phyloP scores from a whole-genome alignment of 768 basidiomycete species.

The Mycena amicta region DNA sequence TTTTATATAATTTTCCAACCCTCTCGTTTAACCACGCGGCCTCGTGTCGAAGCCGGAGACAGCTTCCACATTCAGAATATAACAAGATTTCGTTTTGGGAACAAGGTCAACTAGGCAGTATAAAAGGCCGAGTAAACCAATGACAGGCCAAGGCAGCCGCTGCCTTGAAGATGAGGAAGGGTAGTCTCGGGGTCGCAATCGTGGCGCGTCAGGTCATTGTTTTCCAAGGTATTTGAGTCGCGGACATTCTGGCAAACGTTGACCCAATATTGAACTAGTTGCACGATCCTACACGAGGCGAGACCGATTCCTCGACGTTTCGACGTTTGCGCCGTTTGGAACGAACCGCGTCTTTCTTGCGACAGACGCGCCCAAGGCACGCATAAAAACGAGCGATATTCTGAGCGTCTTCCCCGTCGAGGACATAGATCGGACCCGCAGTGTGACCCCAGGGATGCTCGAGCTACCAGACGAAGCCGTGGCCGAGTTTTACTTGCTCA shows the following conservation, averaged over 20 bases:
- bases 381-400: constrained; percentile 61
- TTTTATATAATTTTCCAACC: background rate
- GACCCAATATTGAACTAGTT: constrained; percentile 38
- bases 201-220: constrained; percentile 70
- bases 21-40: background rate
- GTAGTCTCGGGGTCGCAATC: constrained; percentile 67
- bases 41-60: background rate
- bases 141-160: background rate
- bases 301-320: constrained; percentile 67
- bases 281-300: constrained; percentile 54
- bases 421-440: constrained; percentile 35
- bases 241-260: background rate
- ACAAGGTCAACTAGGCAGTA: constrained; percentile 6
- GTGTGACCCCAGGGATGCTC: constrained; percentile 53
- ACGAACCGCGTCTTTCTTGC: constrained; percentile 63
- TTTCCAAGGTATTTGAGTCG: constrained; percentile 54
- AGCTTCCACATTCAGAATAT: background rate
- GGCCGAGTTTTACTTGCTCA: constrained; percentile 57
- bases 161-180: constrained; percentile 47
- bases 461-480: constrained; percentile 65
- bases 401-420: constrained; percentile 57
- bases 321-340: constrained; percentile 65
- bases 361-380: constrained; percentile 58
- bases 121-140: constrained; percentile 13
- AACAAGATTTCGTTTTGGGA: constrained; percentile 14